Evolutionary conservation across 768 basidiomycete species (phyloP).

Genomic region (Panaeolus cyanescens): DNA sequence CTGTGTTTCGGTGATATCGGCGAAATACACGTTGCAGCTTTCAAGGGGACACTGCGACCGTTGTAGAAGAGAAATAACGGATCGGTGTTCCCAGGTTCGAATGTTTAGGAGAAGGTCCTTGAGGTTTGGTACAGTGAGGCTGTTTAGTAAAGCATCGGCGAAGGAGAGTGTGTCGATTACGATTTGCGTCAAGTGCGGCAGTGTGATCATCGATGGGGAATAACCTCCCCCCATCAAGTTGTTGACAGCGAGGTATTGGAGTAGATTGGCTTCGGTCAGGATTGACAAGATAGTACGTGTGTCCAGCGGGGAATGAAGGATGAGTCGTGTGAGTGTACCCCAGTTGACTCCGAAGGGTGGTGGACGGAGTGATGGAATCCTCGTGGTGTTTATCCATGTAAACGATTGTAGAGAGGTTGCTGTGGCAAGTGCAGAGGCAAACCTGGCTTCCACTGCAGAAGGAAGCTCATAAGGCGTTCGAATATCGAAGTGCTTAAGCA

Average conservation of each 20-base stretch:
- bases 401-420: background rate
- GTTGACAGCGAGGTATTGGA: background rate
- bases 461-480: background rate
- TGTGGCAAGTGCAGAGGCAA: background rate
- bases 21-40: slow-evolving; percentile 21
- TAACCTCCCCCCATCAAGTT: background rate
- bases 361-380: background rate
- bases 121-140: slow-evolving; percentile 16
- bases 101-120: slow-evolving; percentile 15
- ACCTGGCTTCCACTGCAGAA: background rate
- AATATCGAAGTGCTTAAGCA: background rate
- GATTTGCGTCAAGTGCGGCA: background rate
- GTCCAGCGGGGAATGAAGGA: background rate
- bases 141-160: slow-evolving; percentile 5
- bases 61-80: slow-evolving; percentile 12
- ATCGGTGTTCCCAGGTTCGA: slow-evolving; percentile 14
- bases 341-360: background rate
- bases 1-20: slow-evolving; percentile 14
- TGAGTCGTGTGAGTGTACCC: background rate
- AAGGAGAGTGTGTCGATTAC: slow-evolving; percentile 4
- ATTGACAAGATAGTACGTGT: background rate
- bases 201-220: background rate
- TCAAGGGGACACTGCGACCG: slow-evolving; percentile 22
- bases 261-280: background rate
- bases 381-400: background rate